Evolutionary conservation across 345 rosid genomes (phyloP).

Genomic region (Triadica sebifera): DNA sequence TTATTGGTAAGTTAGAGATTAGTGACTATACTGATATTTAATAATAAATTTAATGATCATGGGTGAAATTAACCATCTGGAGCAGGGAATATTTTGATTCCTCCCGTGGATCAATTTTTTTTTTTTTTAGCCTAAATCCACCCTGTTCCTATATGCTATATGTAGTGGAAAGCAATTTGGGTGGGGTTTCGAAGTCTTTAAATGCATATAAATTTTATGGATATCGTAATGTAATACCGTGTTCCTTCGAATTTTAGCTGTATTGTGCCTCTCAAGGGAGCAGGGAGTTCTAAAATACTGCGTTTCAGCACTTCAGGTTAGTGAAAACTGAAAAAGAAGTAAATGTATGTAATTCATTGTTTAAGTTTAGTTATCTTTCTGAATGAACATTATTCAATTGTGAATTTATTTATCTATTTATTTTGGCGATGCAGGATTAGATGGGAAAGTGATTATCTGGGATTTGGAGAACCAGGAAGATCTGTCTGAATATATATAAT

Average conservation of each 20-base stretch:
- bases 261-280: constrained; percentile 52
- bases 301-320: constrained; percentile 97
- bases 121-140: not conserved
- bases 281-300: constrained; percentile 41
- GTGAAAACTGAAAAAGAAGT: constrained; percentile 17
- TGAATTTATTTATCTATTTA: too few species aligned
- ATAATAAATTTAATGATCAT: not conserved
- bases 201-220: not conserved
- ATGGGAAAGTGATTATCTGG: constrained; percentile 87
- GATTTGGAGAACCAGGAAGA: constrained; percentile 69
- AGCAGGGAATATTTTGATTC: not conserved
- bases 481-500: constrained; percentile 38
- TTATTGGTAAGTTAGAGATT: not conserved
- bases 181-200: not conserved
- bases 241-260: constrained; percentile 50
- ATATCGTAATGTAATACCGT: not conserved
- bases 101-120: not conserved
- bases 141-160: not conserved
- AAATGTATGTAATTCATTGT: not conserved
- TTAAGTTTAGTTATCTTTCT: not conserved
- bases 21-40: not conserved
- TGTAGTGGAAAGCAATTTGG: not conserved
- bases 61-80: not conserved
- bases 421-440: constrained; percentile 58
- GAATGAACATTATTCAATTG: not conserved